A percentile compares a stretch with the other conserved stretches of the same genome.
phyloP scores from a whole-genome alignment of 495 filamentous ascomycete species.

The Annulohypoxylon moriforme region DNA sequence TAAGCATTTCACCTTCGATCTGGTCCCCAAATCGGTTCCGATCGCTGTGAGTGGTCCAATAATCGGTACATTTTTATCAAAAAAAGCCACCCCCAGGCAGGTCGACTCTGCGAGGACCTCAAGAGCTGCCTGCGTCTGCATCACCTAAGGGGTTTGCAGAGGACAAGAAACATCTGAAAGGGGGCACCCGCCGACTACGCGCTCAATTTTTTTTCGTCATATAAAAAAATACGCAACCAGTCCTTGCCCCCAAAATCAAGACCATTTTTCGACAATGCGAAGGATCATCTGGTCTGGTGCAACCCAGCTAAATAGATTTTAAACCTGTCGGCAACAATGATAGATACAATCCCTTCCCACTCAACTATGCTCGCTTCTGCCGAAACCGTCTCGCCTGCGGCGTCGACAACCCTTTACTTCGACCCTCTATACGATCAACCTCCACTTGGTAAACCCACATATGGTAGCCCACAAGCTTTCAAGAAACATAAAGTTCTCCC shows the following conservation, averaged over 20 bases:
- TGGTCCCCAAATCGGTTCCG: slow-evolving; percentile 38
- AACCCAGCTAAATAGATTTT: slow-evolving; percentile 32
- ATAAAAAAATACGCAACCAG: slow-evolving; percentile 17
- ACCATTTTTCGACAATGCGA: slow-evolving; percentile 34
- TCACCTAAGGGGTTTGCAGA: slow-evolving; percentile 39
- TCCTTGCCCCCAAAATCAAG: slow-evolving; percentile 12
- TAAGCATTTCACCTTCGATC: slow-evolving; percentile 42
- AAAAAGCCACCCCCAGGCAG: slow-evolving; percentile 8
- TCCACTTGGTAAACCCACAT: slow-evolving; percentile 34
- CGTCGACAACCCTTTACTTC: slow-evolving; percentile 47
- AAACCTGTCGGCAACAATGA: slow-evolving; percentile 28
- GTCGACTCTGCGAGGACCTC: slow-evolving; percentile 23
- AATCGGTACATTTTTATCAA: slow-evolving; percentile 25
- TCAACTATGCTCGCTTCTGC: slow-evolving; percentile 44
- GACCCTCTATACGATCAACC: slow-evolving; percentile 40
- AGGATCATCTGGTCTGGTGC: slow-evolving; percentile 30
- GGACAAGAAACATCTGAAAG: slow-evolving; percentile 17
- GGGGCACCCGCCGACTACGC: slow-evolving; percentile 16
- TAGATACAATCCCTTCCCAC: slow-evolving; percentile 28
- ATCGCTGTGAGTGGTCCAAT: slow-evolving; percentile 44
- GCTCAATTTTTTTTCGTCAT: slow-evolving; percentile 8
- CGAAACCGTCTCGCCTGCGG: slow-evolving; percentile 39
- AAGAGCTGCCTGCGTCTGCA: slow-evolving; percentile 39
- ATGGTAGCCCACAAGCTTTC: slow-evolving; percentile 53
- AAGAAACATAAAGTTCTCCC: slow-evolving; percentile 67